Evolutionary conservation across 2,329 filamentous ascomycete genomes (phyloP).

Genomic region (Aspergillus luchuensis): DNA sequence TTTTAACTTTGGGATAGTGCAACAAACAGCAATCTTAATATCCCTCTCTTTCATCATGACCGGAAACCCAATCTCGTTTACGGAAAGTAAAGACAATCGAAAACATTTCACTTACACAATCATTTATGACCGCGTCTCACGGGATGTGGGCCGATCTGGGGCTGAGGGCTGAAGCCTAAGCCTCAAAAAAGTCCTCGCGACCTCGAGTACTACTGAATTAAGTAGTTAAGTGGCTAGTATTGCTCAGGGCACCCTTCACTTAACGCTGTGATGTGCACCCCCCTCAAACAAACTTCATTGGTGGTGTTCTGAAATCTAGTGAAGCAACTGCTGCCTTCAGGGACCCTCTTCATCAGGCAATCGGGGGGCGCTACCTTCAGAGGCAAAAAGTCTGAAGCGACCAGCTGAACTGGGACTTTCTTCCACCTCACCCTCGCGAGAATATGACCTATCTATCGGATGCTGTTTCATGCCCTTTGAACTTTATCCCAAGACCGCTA

Average conservation of each 20-base stretch:
- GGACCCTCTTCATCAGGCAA: neutral
- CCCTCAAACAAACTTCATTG: neutral
- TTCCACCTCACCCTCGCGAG: neutral
- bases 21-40: neutral
- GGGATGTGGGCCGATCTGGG: constrained; percentile 20
- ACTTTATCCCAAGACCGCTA: constrained; percentile 12
- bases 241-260: neutral
- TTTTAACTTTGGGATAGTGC: neutral
- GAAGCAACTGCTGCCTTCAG: neutral
- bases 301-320: neutral
- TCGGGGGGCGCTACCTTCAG: neutral
- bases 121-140: constrained; percentile 14
- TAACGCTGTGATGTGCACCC: neutral
- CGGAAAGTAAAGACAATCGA: neutral
- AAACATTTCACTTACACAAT: neutral
- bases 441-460: constrained; percentile 18
- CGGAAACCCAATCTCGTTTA: neutral
- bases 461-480: constrained; percentile 12
- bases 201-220: neutral
- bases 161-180: constrained; percentile 14
- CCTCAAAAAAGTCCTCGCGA: constrained; percentile 3
- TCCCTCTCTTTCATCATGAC: neutral
- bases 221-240: too few relatives aligned
- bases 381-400: neutral
- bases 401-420: constrained; percentile 1